Evolutionary conservation across 352 stramenopile species (phyloP), one percentile per base, ranked within the genome.

Genomic region (Globisporangium megalacanthum): DNA sequence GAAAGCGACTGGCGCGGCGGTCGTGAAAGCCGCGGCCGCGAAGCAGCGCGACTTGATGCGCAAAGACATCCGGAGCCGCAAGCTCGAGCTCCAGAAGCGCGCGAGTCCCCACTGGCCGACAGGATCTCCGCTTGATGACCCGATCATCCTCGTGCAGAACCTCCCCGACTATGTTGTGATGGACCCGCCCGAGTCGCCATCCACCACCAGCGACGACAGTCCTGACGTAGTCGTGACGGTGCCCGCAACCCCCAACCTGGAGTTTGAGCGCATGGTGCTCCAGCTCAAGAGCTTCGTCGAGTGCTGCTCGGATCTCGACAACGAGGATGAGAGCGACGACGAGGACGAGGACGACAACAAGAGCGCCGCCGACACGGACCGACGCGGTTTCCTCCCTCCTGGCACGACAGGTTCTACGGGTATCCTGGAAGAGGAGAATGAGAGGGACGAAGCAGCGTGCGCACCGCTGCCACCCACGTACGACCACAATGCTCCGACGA

Each of bases 261-360:
- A 91, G 60, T 89, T 86, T 36, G 73, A 88, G 58, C 79, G 79
- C 17, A 91, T 91, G 81, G 65, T 91, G 10, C 62, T 91, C 8
- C 81, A 89, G 51, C 60, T 91, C 0, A 83, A 88, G 60, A 82
- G 77, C 51, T 73, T 79, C 19, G 66, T 91, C 19, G 75, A 87
- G 47, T 56, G 25, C 14, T 58, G 25, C 14, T 58, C 58, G 7
- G 36, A 49, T 33, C 52, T 64, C 25, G 46, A 60, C 25, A 37
- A 64, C 31, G 65, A 61, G 3, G 51, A 29, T 29, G 25, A 65
- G 1, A 50, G 49, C 19, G 52, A 66, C 14, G 65, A 52, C 17
- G 66, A 81, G 7, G 63, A 79, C 10, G 62, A 74, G 1, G 62
- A 74, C 17, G 70, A n/a, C n/a, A n/a, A n/a, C n/a, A n/a, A 83